phyloP scores from a whole-genome alignment of 352 stramenopile species.

The Pythium rhizo-oryzae region DNA sequence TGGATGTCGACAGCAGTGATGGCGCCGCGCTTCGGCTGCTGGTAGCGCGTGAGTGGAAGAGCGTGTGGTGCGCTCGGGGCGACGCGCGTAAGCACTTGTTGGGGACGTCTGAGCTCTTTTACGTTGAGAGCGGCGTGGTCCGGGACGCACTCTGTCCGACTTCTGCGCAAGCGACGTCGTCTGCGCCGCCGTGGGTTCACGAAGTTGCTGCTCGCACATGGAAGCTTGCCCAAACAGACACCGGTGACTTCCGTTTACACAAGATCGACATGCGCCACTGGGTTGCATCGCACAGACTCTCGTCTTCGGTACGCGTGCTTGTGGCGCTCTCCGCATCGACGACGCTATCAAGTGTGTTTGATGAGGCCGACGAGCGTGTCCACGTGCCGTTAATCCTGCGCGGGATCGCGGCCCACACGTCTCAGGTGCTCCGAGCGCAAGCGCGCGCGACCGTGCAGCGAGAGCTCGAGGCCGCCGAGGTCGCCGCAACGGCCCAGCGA shows the following conservation, averaged over 20 bases:
- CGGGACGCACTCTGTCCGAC: not conserved
- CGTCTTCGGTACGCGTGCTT: not conserved
- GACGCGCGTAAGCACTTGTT: constrained; percentile 16
- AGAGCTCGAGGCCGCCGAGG: not conserved
- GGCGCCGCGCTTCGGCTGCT: not conserved
- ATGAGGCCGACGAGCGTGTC: constrained; percentile 6
- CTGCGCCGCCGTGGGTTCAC: constrained; percentile 10
- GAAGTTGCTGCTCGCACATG: not conserved
- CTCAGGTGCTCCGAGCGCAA: not conserved
- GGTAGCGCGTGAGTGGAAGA: constrained; percentile 14
- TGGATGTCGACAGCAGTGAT: not conserved
- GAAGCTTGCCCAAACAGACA: no score
- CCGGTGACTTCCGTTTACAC: not conserved
- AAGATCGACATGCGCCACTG: constrained; percentile 9
- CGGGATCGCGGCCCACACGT: not conserved
- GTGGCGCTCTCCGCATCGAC: constrained; percentile 9
- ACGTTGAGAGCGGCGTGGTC: not conserved
- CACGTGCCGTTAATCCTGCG: constrained; percentile 15
- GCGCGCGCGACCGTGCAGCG: no score
- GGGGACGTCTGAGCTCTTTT: constrained; percentile 14
- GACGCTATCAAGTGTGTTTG: constrained; percentile 8
- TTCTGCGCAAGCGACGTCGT: not conserved
- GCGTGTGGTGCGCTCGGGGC: constrained; percentile 19
- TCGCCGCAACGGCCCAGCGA: not conserved
- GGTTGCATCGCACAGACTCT: not conserved